Base-by-base conservation (phyloP, 192 early-diverging fungal species). In the Linnemannia zychae region DNA sequence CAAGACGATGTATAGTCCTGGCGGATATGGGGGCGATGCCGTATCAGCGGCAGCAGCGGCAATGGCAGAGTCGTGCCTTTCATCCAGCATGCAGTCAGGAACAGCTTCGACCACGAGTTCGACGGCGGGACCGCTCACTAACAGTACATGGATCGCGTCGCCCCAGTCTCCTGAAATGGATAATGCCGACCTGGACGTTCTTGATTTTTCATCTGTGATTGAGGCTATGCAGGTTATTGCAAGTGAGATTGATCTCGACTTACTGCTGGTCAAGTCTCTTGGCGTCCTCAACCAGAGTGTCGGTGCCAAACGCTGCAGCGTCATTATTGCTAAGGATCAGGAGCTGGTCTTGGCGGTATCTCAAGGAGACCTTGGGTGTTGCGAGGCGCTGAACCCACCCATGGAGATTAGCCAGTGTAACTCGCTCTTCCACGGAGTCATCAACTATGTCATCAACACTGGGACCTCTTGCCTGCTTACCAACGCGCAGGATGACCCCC, bases 221-320 rank as follows among this genome's bases (percentile, higher is more conserved):
- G 83, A 85, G 0, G 77, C 83, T 6, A 85, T 85, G 83, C 83
- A 85, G 33, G 83, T 79, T 5, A 85, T 85, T 68, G 83, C 83
- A 7, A 85, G 83, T 68, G 83, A 85, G 36, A 85, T 85, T 15
- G 83, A 85, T 33, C 70, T 85, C 9, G 74, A 85, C 24, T 65
- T 72, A 36, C 48, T 85, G 38, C 65, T 85, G 22, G 77, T 85
- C 69, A 85, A 85, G 69, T 85, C 83, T 4, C 48, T 85, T 0
- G 77, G 78, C 3, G 83, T 85, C 16, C 67, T 85, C 9, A 85
- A 85, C 65, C 83, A 85, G 63, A 85, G 77, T 37, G 77, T 85
- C 17, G 83, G 83, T 0, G 83, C 83, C 68, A 79, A 79, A 50
- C 31, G 78, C 1, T 85, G 83, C 20, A 76, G 74, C 9, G 50